Conservation (phyloP, 1,139 yeast genomes). For the Hansenula lynferdii region DNA sequence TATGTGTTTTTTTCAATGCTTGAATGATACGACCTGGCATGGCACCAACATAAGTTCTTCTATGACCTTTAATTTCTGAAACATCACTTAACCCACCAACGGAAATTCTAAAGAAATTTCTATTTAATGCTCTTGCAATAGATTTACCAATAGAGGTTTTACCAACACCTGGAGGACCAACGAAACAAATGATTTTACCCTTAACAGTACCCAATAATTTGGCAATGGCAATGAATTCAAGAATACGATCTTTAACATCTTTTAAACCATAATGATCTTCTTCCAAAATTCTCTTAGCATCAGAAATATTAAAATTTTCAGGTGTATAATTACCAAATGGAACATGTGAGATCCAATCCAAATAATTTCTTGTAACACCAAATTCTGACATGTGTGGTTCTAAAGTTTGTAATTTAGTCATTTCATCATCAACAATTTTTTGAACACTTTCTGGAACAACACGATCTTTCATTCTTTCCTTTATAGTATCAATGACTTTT, state of each 20-base stretch:
- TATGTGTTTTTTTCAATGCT: slow-evolving; percentile 83
- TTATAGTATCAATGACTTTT: slow-evolving; percentile 70
- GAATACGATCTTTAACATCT: slow-evolving; percentile 74
- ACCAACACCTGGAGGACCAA: slow-evolving; percentile 99
- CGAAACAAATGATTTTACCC: slow-evolving; percentile 91
- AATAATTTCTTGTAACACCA: slow-evolving; percentile 80
- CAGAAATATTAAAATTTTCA: slow-evolving; percentile 71
- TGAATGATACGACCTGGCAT: slow-evolving; percentile 91
- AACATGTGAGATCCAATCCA: slow-evolving; percentile 89
- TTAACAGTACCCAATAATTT: slow-evolving; percentile 82
- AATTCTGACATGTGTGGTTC: slow-evolving; percentile 80
- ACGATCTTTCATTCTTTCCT: slow-evolving; percentile 69
- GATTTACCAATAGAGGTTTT: slow-evolving; percentile 95
- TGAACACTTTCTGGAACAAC: slow-evolving; percentile 76
- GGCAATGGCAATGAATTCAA: slow-evolving; percentile 80
- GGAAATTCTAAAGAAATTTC: slow-evolving; percentile 86
- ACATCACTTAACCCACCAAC: slow-evolving; percentile 97
- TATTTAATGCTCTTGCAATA: slow-evolving; percentile 81
- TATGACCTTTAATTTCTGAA: slow-evolving; percentile 94
- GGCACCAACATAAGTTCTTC: slow-evolving; percentile 96
- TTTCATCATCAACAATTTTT: slow-evolving; percentile 84
- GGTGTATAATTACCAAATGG: slow-evolving; percentile 92
- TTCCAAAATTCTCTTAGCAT: slow-evolving; percentile 67
- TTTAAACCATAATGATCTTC: slow-evolving; percentile 80
- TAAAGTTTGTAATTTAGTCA: slow-evolving; percentile 64